A percentile compares a stretch with the other conserved stretches of the same genome.
phyloP scores from a whole-genome alignment of 306 rosid genomes.

The Vigna unguiculata region DNA sequence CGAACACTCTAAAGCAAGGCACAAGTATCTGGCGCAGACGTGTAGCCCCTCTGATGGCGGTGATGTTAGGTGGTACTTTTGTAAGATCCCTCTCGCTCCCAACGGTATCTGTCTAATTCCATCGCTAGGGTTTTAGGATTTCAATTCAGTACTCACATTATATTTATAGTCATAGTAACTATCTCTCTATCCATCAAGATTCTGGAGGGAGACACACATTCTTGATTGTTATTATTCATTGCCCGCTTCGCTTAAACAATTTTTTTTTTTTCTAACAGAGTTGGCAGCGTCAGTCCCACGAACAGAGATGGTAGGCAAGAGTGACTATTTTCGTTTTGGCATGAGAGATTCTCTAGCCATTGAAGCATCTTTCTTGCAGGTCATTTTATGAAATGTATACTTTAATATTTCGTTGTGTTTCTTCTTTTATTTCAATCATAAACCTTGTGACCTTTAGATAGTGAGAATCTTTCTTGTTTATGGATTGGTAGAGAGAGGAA shows the following conservation, averaged over 20 bases:
- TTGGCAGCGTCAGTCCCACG: slow-evolving; percentile 81
- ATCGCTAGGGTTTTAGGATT: neutral
- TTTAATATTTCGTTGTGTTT: slow-evolving; percentile 19
- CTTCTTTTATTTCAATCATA: slow-evolving; percentile 35
- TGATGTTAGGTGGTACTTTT: slow-evolving; percentile 96
- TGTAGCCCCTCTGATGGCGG: slow-evolving; percentile 88
- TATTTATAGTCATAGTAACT: neutral
- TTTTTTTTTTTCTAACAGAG: slow-evolving; percentile 50
- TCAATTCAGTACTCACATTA: slow-evolving; percentile 7
- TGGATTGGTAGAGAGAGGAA: slow-evolving; percentile 73
- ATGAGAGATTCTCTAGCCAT: slow-evolving; percentile 97
- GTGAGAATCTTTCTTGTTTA: slow-evolving; percentile 39
- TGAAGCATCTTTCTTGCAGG: slow-evolving; percentile 96
- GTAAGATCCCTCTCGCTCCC: slow-evolving; percentile 70
- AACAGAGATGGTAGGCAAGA: slow-evolving; percentile 86
- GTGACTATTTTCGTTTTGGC: slow-evolving; percentile 93
- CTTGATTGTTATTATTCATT: neutral
- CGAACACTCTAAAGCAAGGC: slow-evolving; percentile 81
- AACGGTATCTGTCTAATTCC: slow-evolving; percentile 52
- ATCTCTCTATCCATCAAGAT: neutral
- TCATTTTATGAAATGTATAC: slow-evolving; percentile 45
- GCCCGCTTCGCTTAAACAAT: neutral
- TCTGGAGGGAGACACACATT: neutral
- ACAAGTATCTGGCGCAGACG: slow-evolving; percentile 83
- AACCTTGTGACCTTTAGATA: slow-evolving; percentile 11